Evolutionary conservation across 768 basidiomycete genomes (phyloP).

Genomic region (Pleurotus ostreatus): DNA sequence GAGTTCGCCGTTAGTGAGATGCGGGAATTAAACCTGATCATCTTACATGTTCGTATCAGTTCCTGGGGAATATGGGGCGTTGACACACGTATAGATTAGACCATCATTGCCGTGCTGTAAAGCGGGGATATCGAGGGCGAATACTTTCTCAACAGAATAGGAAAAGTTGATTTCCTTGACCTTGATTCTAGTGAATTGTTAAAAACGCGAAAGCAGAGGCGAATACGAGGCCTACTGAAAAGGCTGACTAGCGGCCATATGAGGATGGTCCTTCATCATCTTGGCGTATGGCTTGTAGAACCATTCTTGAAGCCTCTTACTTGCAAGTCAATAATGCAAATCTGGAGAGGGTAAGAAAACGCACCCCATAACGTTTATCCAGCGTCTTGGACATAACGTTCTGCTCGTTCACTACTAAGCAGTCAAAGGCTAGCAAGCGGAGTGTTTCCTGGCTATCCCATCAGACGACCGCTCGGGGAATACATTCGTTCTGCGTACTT

Average conservation of each 20-base stretch:
- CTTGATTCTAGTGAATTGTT: slow-evolving; percentile 52
- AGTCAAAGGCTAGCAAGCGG: slow-evolving; percentile 88
- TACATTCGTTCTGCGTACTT: slow-evolving; percentile 41
- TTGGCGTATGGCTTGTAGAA: slow-evolving; percentile 78
- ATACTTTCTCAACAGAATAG: slow-evolving; percentile 85
- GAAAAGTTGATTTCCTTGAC: slow-evolving; percentile 87
- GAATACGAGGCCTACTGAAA: slow-evolving; percentile 65
- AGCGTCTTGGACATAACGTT: slow-evolving; percentile 84
- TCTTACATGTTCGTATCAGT: slow-evolving; percentile 89
- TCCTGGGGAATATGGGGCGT: slow-evolving; percentile 74
- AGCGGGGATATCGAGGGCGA: slow-evolving; percentile 75
- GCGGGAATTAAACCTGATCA: background rate
- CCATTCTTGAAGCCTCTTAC: slow-evolving; percentile 74
- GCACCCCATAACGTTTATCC: slow-evolving; percentile 86
- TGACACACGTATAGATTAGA: slow-evolving; percentile 92
- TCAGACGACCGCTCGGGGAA: background rate
- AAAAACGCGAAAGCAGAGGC: slow-evolving; percentile 10
- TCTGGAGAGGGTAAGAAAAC: slow-evolving; percentile 20
- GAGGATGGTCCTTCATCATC: slow-evolving; percentile 66
- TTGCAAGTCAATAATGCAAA: slow-evolving; percentile 9
- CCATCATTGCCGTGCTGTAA: slow-evolving; percentile 94
- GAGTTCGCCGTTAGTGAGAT: slow-evolving; percentile 9
- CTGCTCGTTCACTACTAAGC: slow-evolving; percentile 79
- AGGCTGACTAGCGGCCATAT: slow-evolving; percentile 59
- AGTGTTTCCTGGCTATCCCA: slow-evolving; percentile 62